A percentile compares a stretch with the other conserved stretches of the same genome.
Evolutionary conservation across 768 basidiomycete genomes (phyloP).

Genomic region (Kwoniella pini): DNA sequence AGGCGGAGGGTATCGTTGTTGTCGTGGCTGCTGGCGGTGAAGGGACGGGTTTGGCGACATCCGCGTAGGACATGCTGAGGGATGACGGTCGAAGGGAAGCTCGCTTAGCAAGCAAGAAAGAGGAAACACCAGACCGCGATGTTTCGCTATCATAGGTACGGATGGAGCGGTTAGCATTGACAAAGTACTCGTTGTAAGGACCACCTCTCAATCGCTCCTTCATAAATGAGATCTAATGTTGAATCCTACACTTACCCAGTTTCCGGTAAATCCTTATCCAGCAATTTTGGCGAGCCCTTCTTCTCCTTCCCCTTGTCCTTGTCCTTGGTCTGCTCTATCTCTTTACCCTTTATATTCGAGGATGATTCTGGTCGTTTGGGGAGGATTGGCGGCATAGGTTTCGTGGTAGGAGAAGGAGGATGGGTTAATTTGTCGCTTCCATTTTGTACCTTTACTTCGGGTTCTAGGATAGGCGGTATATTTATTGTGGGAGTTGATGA

Average conservation of each 20-base stretch:
- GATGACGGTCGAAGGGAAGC: slow-evolving; percentile 46
- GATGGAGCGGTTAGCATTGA: neutral
- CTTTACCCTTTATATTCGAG: slow-evolving; percentile 16
- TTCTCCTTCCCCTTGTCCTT: neutral
- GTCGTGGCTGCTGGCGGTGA: slow-evolving; percentile 11
- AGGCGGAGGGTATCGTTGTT: slow-evolving; percentile 5
- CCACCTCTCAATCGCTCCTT: no score
- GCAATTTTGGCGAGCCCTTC: slow-evolving; percentile 1
- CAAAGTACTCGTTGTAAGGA: no score
- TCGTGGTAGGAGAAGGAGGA: slow-evolving; percentile 33
- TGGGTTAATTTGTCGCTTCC: slow-evolving; percentile 9
- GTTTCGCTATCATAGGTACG: slow-evolving; percentile 9
- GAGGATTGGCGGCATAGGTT: slow-evolving; percentile 6
- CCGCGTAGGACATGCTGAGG: slow-evolving; percentile 38
- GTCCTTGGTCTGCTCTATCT: slow-evolving; percentile 6
- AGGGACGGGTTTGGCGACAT: slow-evolving; percentile 33
- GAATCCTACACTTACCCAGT: slow-evolving; percentile 3
- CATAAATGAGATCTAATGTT: no score
- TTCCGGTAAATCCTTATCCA: slow-evolving; percentile 4
- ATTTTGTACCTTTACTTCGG: slow-evolving; percentile 3
- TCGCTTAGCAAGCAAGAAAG: slow-evolving; percentile 31
- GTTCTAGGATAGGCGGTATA: slow-evolving; percentile 5
- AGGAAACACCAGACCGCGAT: slow-evolving; percentile 22
- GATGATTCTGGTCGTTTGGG: slow-evolving; percentile 25
- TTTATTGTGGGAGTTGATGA: neutral